These are phyloP conservation scores for Wickerhamomyces sydowiorum DNA, from an alignment of 805 yeast species.

Conservation along the genomic window DNA sequence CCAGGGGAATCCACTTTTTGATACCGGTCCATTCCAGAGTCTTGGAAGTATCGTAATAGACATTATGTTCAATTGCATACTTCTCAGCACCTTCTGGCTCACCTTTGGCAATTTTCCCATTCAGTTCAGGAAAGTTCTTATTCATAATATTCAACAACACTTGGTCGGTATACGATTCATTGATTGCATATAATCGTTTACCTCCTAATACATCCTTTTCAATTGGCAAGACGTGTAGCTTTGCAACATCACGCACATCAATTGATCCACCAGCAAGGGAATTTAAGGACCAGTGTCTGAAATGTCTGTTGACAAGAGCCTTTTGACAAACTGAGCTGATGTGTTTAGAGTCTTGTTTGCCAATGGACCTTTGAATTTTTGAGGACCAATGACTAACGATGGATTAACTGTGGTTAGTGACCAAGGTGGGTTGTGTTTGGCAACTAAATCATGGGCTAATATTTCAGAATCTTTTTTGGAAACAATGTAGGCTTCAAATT, in stretches of 20 bases:
- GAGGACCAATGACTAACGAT: constrained; percentile 49
- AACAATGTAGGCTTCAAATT: constrained; percentile 39
- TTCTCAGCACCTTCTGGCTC: constrained; percentile 25
- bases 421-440: constrained; percentile 26
- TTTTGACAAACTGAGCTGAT: constrained; percentile 25
- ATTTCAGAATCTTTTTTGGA: constrained; percentile 52
- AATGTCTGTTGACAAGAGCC: constrained; percentile 23
- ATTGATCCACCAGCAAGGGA: constrained; percentile 17
- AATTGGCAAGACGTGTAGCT: constrained; percentile 36
- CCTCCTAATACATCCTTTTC: constrained; percentile 14
- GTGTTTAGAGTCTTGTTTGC: constrained; percentile 30
- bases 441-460: constrained; percentile 46
- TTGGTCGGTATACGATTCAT: constrained; percentile 20
- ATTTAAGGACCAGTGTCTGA: constrained; percentile 17
- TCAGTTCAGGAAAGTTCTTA: constrained; percentile 34
- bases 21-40: constrained; percentile 15
- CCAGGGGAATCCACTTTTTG: constrained; percentile 27
- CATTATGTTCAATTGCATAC: constrained; percentile 4
- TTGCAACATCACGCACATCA: constrained; percentile 45
- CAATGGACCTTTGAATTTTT: constrained; percentile 36
- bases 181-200: constrained; percentile 27
- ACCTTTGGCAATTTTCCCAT: constrained; percentile 37
- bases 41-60: constrained; percentile 11
- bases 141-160: constrained; percentile 20
- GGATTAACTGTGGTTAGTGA: constrained; percentile 41